Conservation (phyloP, 257 asterid species). For the Jasminum sambac region DNA sequence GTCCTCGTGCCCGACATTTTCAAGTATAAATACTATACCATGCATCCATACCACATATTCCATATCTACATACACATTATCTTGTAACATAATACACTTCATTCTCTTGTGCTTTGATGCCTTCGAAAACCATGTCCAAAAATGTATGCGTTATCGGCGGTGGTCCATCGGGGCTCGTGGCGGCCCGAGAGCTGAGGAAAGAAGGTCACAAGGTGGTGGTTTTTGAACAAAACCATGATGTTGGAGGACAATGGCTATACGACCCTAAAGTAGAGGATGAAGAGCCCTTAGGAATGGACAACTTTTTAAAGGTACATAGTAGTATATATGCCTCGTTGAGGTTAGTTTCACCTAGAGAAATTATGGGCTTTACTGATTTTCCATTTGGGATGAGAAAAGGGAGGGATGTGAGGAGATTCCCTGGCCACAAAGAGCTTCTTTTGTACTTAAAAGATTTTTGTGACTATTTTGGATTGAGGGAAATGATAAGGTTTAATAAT, state of each 20-base stretch:
- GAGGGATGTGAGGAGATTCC: constrained; percentile 78
- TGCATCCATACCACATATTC: constrained; percentile 20
- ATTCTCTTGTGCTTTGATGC: constrained; percentile 33
- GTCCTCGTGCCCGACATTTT: constrained; percentile 14
- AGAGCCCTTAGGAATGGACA: constrained; percentile 44
- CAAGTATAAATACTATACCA: constrained; percentile 29
- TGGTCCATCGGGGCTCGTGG: constrained; percentile 80
- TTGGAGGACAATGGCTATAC: constrained; percentile 95
- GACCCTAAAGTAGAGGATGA: constrained; percentile 55
- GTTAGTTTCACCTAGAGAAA: constrained; percentile 65
- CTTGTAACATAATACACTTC: background rate
- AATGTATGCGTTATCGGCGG: constrained; percentile 79
- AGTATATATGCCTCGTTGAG: constrained; percentile 71
- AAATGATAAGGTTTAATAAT: constrained; percentile 71
- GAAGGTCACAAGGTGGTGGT: constrained; percentile 80
- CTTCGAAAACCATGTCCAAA: constrained; percentile 38
- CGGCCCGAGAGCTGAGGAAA: constrained; percentile 76
- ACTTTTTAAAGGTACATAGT: constrained; percentile 54
- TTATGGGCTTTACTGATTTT: constrained; percentile 82
- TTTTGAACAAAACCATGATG: constrained; percentile 72
- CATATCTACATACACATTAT: background rate
- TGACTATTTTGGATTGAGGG: constrained; percentile 61
- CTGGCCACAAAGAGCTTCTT: constrained; percentile 70
- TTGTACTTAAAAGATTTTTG: constrained; percentile 69
- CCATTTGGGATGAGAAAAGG: constrained; percentile 62